These are phyloP conservation scores for Lycium ferocissimum DNA, from an alignment of 257 asterid species.

Conservation along the genomic window DNA sequence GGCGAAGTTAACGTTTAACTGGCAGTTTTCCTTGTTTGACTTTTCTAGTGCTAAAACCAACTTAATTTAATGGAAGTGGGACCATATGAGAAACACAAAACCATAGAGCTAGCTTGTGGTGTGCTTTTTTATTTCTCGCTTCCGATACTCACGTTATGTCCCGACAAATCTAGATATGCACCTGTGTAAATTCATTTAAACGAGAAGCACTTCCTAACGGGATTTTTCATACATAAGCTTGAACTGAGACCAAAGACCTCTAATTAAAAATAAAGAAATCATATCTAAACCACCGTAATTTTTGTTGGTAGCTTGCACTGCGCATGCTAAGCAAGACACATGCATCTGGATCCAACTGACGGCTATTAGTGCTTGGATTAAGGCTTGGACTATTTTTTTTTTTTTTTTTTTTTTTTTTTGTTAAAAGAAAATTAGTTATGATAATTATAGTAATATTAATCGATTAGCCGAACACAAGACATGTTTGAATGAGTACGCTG, in stretches of 20 bases:
- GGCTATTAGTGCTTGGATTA: not conserved
- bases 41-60: not conserved
- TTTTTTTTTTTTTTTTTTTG: not conserved
- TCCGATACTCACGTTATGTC: not conserved
- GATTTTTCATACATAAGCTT: no score
- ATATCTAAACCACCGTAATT: no score
- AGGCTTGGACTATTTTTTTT: not conserved
- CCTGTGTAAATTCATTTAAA: no score
- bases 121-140: not conserved
- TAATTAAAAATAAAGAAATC: not conserved
- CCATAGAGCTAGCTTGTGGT: not conserved
- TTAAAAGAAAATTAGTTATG: not conserved
- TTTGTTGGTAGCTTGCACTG: no score
- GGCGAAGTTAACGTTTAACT: not conserved
- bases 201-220: no score
- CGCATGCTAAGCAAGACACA: not conserved
- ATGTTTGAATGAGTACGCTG: not conserved
- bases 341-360: not conserved
- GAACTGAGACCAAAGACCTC: no score
- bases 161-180: no score
- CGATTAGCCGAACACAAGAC: not conserved
- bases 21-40: not conserved
- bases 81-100: not conserved
- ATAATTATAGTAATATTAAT: not conserved
- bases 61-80: slow-evolving; percentile 17